Base-by-base conservation (phyloP, 2,329 filamentous ascomycete species). In the Leptographium lundbergii region DNA sequence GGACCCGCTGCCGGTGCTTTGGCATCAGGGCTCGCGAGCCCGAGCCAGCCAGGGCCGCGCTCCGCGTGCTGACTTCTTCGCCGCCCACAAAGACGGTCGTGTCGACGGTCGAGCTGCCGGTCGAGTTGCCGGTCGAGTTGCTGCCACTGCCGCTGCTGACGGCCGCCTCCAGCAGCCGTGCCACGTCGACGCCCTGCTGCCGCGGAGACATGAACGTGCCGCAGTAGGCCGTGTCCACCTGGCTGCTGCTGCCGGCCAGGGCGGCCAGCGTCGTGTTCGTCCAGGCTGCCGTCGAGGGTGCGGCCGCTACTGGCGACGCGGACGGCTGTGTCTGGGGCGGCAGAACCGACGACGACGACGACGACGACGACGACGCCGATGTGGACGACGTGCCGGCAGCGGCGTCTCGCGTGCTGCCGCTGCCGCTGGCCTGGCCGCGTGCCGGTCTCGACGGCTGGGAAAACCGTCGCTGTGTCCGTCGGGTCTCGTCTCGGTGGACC, bases 401-500 rank as follows among this genome's bases (percentile, higher is more conserved):
- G 11, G 39, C 27, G 11, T n/a, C 14, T 6, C 19, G 48, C n/a
- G 14, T 39, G 47, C 56, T 29, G 42, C n/a, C 1, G 45, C 19
- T 42, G 39, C 34, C 29, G 42, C 42, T 54, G 36, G 10, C 34
- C 29, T 14, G 22, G 24, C 13, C 48, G 48, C 11, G 22, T 32
- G 7, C 3, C 2, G 22, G 42, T n/a, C n/a, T 45, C 24, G 42
- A n/a, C 32, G 17, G 25, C n/a, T 50, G 45, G 14, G 47, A 27
- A 48, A 61, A 47, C 9, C 59, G 56, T 2, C 52, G 59, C 17
- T 56, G 47, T 4, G 56, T 61, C 10, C 56, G 47, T 2, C 52
- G 14, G 4, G 59, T 61, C 48, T 61, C 47, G 17, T 61, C 59
- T 17, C 59, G 59, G 39, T 61, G 59, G 34, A 61, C 57, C 7